phyloP scores from a whole-genome alignment of 345 rosid species.

The Acer saccharum region DNA sequence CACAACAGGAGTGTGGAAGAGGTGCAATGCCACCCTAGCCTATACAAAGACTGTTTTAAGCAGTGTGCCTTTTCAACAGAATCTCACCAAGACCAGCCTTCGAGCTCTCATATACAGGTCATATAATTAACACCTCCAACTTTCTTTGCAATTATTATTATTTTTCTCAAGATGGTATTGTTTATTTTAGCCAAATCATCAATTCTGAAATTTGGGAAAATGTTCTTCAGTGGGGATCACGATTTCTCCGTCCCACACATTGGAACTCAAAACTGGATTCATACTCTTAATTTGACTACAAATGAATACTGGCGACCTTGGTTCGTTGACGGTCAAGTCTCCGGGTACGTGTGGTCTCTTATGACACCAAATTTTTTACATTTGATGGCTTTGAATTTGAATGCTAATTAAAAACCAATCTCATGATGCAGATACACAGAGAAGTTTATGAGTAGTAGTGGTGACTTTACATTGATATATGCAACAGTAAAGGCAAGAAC shows the following conservation, averaged over 20 bases:
- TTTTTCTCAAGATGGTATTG: too few species aligned
- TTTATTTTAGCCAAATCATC: too few species aligned
- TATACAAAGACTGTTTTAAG: slow-evolving; percentile 37
- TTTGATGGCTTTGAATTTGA: background rate
- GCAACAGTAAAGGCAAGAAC: slow-evolving; percentile 29
- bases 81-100: slow-evolving; percentile 27
- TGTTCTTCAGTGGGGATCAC: slow-evolving; percentile 34
- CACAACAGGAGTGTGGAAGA: slow-evolving; percentile 33
- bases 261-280: slow-evolving; percentile 33
- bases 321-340: slow-evolving; percentile 35
- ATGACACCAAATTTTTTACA: too few species aligned
- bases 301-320: slow-evolving; percentile 30
- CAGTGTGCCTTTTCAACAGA: slow-evolving; percentile 21
- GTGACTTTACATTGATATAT: slow-evolving; percentile 20
- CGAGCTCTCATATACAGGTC: slow-evolving; percentile 42
- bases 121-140: too few species aligned
- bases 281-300: slow-evolving; percentile 21
- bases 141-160: too few species aligned
- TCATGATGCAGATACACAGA: slow-evolving; percentile 28
- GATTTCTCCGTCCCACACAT: slow-evolving; percentile 32
- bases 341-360: slow-evolving; percentile 26
- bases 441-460: slow-evolving; percentile 13
- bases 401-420: background rate
- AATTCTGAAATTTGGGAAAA: background rate
- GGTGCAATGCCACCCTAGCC: slow-evolving; percentile 35